These are phyloP conservation scores for Dactylellina cionopaga DNA, from an alignment of 2,329 filamentous ascomycete genomes.

Conservation along the genomic window DNA sequence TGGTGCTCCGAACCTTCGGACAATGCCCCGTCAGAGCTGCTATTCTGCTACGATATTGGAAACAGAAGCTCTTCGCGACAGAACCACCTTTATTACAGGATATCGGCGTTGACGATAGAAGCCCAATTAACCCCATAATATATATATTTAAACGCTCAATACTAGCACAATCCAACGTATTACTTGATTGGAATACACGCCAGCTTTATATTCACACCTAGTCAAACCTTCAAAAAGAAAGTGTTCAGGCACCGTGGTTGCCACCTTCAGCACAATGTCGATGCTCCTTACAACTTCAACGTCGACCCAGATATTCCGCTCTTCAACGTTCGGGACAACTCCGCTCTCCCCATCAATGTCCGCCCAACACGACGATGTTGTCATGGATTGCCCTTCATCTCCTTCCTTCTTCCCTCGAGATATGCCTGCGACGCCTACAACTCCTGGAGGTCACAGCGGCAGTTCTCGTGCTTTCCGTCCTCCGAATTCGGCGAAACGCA, in stretches of 20 bases:
- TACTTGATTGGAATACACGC: neutral
- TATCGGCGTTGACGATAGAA: slow-evolving; percentile 18
- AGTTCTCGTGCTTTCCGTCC: slow-evolving; percentile 34
- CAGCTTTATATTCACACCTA: too few species aligned
- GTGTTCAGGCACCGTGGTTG: neutral
- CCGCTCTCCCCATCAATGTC: slow-evolving; percentile 43
- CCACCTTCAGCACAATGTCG: slow-evolving; percentile 27
- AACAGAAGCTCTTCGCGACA: slow-evolving; percentile 38
- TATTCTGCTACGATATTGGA: slow-evolving; percentile 30
- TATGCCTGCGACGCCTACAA: slow-evolving; percentile 46
- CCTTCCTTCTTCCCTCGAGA: slow-evolving; percentile 40
- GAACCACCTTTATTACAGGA: slow-evolving; percentile 10
- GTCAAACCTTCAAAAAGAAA: neutral
- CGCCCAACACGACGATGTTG: slow-evolving; percentile 37
- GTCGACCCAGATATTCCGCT: slow-evolving; percentile 33
- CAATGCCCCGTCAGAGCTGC: slow-evolving; percentile 48
- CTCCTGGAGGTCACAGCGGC: slow-evolving; percentile 19
- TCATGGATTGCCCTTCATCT: slow-evolving; percentile 49
- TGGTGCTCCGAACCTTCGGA: slow-evolving; percentile 41
- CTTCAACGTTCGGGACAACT: slow-evolving; percentile 38
- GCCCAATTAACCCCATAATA: neutral
- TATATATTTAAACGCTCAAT: neutral
- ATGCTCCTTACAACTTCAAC: slow-evolving; percentile 38
- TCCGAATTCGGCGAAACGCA: slow-evolving; percentile 49
- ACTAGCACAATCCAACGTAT: neutral